Evolutionary conservation across 108 stramenopile species (phyloP), one percentile per base, ranked within the genome.

Genomic region (Skeletonema potamos): DNA sequence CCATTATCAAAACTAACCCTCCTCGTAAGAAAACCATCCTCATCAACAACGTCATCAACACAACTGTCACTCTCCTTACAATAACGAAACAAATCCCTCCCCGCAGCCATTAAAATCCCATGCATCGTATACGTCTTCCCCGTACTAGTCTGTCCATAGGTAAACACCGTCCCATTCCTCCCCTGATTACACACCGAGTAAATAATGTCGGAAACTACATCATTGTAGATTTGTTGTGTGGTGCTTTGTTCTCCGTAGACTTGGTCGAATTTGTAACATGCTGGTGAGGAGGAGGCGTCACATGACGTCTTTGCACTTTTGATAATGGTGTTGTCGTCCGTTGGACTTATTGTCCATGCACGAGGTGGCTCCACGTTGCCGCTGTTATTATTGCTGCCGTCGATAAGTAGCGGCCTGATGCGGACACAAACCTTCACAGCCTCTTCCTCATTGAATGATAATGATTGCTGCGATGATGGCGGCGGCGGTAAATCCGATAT

Each of bases 101-200:
- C 84, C 1, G 72, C 88, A 17, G 87, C 55, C 59, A 84, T 79
- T 44, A 92, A 68, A 13, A 92, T 80, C 0, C 90, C 90, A 28
- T 83, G 84, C 73, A 82, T 82, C 10, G 81, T 82, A 68, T 67
- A 81, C 8, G 70, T 85, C 43, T 75, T 82, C 4, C 79, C 79
- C 30, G 58, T 66, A 4, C 57, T 36, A 48, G 86, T 89, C 60
- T 86, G 85, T 5, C 87, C 85, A 68, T 89, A 86, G n/a, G 86
- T 85, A 41, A 89, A 88, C 12, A 92, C 87, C 10, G 89, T 90
- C 20, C 94, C 94, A 73, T 93, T 92, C 78, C 84, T 85, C 54
- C 86, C 96, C 17, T 85, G 82, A 28, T 82, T 75, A 6, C 88
- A 51, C 1, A 89, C 92, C 34, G 79, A 69, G 4, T 28, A 51